Evolutionary conservation across 176 grass and related monocot genomes (phyloP), one percentile per base, ranked within the genome.

Genomic region (Areca catechu): DNA sequence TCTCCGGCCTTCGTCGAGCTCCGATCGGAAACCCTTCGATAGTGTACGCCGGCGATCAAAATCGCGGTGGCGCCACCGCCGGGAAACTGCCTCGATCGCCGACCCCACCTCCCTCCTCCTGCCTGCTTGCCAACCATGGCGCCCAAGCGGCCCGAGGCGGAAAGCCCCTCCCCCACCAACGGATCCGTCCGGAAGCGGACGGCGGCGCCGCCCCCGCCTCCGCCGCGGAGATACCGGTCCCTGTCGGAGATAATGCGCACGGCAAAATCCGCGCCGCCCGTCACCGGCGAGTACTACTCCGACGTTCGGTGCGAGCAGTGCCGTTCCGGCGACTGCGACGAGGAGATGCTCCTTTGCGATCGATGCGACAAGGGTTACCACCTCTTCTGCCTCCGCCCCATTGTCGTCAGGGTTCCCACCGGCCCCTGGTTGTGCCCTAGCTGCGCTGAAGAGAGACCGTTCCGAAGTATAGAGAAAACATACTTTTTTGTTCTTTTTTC

Each of bases 261-360:
- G 49, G 59, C 93, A 18, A 72, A 43, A 24, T 66, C 28, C 50
- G 75, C 58, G 22, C 54, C 48, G 24, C 71, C 62, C 4, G 12
- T 24, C 51, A 55, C 60, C 49, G 49, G 69, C 0, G 63, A 66
- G 19, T 62, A 65, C 54, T 79, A 88, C 74, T 62, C 71, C 15
- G 50, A 57, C 24, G 65, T 80, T 7, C 61, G 63, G 25, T 97
- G 87, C 81, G 75, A 78, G n/a, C 70, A 68, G 58, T 97, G 93
- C 72, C 79, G 80, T 50, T 69, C 85, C 20, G 93, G 87, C n/a
- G 83, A 97, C 10, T 66, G 66, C 49, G 93, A 83, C 50, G 85
- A 79, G 28, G 93, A 97, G 65, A 61, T 97, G 20, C 50, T 97
- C 10, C 79, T 97, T 17, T 97, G 93, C 78, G 93, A 97, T 61